These are phyloP conservation scores for Penstemon barbatus DNA, from an alignment of 257 asterid genomes.

Conservation along the genomic window DNA sequence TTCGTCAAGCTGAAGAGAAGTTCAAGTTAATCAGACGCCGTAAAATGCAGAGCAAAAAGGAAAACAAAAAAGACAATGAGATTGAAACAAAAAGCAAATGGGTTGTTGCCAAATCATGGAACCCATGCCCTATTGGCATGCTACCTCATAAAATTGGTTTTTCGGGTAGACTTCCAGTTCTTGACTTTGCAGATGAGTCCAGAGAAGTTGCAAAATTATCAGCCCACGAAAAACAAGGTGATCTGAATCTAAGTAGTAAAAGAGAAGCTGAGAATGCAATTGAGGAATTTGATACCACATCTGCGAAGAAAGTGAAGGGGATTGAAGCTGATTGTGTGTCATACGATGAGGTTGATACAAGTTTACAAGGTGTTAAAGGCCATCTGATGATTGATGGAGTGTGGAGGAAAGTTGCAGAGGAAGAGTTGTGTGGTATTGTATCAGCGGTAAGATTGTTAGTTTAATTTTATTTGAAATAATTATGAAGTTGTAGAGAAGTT, in stretches of 20 bases:
- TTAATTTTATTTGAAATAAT: not conserved
- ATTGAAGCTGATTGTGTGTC: conserved; percentile 26
- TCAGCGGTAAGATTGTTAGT: conserved; percentile 41
- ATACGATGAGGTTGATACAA: conserved; percentile 8
- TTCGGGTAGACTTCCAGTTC: conserved; percentile 58
- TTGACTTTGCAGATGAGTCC: conserved; percentile 35
- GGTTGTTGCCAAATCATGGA: conserved; percentile 62
- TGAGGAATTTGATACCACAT: conserved; percentile 32
- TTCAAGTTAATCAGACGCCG: conserved; percentile 39
- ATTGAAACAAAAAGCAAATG: conserved; percentile 42
- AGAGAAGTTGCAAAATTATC: conserved; percentile 30
- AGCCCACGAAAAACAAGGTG: conserved; percentile 22
- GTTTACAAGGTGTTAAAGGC: conserved; percentile 42
- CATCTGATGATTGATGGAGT: conserved; percentile 66
- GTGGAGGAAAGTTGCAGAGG: conserved; percentile 56
- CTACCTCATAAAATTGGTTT: conserved; percentile 60
- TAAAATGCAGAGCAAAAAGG: conserved; percentile 31
- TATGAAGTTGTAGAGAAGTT: not conserved
- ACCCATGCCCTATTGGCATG: conserved; percentile 81
- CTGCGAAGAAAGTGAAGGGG: conserved; percentile 36
- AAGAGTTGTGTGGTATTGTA: conserved; percentile 55
- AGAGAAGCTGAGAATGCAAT: conserved; percentile 48
- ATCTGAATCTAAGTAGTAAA: conserved; percentile 36
- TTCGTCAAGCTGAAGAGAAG: conserved; percentile 52
- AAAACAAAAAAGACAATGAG: conserved; percentile 15